These are phyloP conservation scores for Suillus bovinus DNA, from an alignment of 768 basidiomycete species.

Conservation along the genomic window DNA sequence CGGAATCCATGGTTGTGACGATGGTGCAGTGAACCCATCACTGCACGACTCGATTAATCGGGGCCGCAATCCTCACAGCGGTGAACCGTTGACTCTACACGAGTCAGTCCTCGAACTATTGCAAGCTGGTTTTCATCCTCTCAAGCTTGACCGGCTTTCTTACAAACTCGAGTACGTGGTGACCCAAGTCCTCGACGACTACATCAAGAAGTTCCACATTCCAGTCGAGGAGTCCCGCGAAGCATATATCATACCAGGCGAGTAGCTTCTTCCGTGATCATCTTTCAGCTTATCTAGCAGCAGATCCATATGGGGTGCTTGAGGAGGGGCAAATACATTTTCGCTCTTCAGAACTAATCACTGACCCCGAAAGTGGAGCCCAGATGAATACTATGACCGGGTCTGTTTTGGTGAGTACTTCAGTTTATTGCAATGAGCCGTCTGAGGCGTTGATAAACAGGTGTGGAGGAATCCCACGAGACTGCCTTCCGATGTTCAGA, in stretches of 20 bases:
- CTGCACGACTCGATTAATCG: neutral
- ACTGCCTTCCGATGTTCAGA: slow-evolving; percentile 69
- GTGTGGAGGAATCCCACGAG: slow-evolving; percentile 67
- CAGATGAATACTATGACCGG: slow-evolving; percentile 52
- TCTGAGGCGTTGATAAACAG: slow-evolving; percentile 18
- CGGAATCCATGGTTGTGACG: slow-evolving; percentile 28
- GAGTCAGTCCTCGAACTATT: slow-evolving; percentile 59
- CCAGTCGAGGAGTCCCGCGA: slow-evolving; percentile 51
- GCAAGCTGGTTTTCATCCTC: slow-evolving; percentile 66
- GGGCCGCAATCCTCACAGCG: slow-evolving; percentile 20
- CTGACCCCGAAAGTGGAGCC: slow-evolving; percentile 32
- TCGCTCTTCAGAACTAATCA: slow-evolving; percentile 35
- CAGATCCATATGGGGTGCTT: slow-evolving; percentile 69
- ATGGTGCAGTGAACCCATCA: slow-evolving; percentile 11
- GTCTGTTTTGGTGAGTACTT: slow-evolving; percentile 56
- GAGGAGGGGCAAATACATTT: slow-evolving; percentile 66
- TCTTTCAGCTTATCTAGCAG: neutral
- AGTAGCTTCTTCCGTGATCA: slow-evolving; percentile 2
- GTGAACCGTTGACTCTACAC: slow-evolving; percentile 25
- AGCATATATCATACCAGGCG: slow-evolving; percentile 73
- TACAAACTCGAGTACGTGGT: slow-evolving; percentile 53
- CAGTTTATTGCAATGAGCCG: neutral
- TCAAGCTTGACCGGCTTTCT: slow-evolving; percentile 36
- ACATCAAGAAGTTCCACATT: slow-evolving; percentile 61
- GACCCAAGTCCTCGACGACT: slow-evolving; percentile 40